Evolutionary conservation across 495 filamentous ascomycete species (phyloP), one percentile per base, ranked within the genome.

Genomic region (Xylaria telfairii): DNA sequence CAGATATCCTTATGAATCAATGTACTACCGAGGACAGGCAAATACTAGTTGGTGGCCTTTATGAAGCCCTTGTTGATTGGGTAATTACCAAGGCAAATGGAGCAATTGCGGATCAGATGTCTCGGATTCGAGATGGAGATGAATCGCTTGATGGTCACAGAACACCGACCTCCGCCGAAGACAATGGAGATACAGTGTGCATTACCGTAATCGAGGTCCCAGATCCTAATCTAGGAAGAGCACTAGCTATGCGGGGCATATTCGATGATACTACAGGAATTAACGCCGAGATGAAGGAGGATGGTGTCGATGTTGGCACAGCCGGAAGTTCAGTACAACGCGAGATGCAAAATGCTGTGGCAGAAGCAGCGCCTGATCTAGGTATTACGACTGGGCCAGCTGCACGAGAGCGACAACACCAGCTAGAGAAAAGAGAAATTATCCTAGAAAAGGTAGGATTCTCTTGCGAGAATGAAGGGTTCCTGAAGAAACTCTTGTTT

Each of bases 41-140:
- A 78, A 87, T 91, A 13, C 82, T 97, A 54, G 92, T 99, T 70
- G 88, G 89, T 12, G 95, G 93, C 1, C 84, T 98, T 24, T 98
- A 99, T 75, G 96, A 99, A 79, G 93, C 95, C 44, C 81, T 98
- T 60, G 94, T 99, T 3, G 96, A 99, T 78, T 97, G 94, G 93
- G 91, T 98, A 5, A 90, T 98, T 59, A 81, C 85, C 26, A 95
- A 93, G 76, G 94, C 94, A 51, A 99, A 99, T 72, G 90, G 92
- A n/a, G 89, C 95, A 42, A 96, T 99, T 74, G 85, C 88, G 1
- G 83, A 84, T 26, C 93, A 98, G 67, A 85, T 98, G 71, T 84
- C 87, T 34, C 80, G 83, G 17, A 86, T 86, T 62, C 84, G 83
- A 53, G 87, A 88, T 62, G 85, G 84, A 2, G 88, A 90, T 24